A percentile compares a stretch with the other conserved stretches of the same genome.
Evolutionary conservation across 2,329 filamentous ascomycete genomes (phyloP).

Genomic region (Ophiostoma ulmi): DNA sequence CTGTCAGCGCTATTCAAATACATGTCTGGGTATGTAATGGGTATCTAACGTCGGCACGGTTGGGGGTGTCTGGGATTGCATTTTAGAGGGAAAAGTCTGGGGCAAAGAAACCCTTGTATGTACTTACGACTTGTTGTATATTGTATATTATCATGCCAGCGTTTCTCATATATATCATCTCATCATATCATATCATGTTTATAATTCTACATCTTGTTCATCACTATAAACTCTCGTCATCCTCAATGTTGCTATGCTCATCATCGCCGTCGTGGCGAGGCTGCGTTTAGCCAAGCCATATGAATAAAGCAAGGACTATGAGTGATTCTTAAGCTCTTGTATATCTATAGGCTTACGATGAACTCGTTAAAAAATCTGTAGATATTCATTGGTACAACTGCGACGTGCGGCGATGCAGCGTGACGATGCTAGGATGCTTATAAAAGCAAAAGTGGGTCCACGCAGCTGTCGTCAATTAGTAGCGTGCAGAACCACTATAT

Average conservation of each 20-base stretch:
- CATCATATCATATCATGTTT: neutral
- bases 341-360: no score
- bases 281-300: no score
- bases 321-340: no score
- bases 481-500: neutral
- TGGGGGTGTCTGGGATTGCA: neutral
- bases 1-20: no score
- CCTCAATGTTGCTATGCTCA: no score
- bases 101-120: neutral
- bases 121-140: constrained; percentile 1
- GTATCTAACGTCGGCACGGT: neutral
- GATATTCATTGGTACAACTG: no score
- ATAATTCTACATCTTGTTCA: neutral
- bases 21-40: neutral
- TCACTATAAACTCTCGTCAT: no score
- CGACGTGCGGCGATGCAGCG: neutral
- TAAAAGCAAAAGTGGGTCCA: neutral
- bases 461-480: neutral
- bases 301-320: no score
- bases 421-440: neutral
- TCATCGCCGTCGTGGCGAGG: no score
- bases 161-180: constrained; percentile 4
- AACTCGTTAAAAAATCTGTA: no score
- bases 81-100: neutral
- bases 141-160: constrained; percentile 10